phyloP scores from a whole-genome alignment of 2,329 filamentous ascomycete species.

The Arthrobotrys sphaeroides region DNA sequence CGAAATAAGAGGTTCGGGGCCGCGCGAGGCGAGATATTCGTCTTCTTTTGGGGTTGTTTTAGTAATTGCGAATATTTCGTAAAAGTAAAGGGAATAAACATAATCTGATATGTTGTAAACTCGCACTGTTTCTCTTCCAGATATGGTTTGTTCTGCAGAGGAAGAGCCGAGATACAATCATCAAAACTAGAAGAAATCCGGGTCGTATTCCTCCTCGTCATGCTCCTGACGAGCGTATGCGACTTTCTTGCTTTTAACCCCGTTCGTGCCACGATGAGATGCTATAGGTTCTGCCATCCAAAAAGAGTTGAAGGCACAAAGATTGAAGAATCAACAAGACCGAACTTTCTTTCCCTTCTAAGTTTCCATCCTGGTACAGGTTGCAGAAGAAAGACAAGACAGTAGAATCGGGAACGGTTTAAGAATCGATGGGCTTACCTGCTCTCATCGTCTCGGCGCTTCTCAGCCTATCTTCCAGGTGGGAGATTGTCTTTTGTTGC shows the following conservation, averaged over 20 bases:
- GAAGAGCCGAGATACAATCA: constrained; percentile 13
- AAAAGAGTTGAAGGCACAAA: constrained; percentile 30
- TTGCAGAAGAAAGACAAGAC: constrained; percentile 1
- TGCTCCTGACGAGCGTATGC: constrained; percentile 1
- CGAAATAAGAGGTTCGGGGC: constrained; percentile 32
- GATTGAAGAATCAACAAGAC: constrained; percentile 41
- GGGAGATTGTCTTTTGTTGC: constrained; percentile 50
- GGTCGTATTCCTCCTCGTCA: constrained; percentile 32
- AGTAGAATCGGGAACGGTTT: not conserved
- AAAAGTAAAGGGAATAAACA: constrained; percentile 15
- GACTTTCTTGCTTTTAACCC: constrained; percentile 37
- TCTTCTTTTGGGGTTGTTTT: constrained; percentile 37
- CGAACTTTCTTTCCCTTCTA: constrained; percentile 23
- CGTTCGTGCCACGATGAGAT: constrained; percentile 46
- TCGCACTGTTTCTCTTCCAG: not conserved
- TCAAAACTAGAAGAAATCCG: constrained; percentile 43
- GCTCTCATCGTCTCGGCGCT: constrained; percentile 39
- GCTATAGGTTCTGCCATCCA: constrained; percentile 50
- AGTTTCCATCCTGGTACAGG: not conserved
- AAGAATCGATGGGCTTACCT: constrained; percentile 49
- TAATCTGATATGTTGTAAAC: not conserved
- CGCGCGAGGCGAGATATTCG: constrained; percentile 26
- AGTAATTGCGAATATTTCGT: constrained; percentile 9
- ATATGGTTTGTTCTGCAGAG: constrained; percentile 12
- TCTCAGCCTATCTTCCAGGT: constrained; percentile 41